phyloP scores from a whole-genome alignment of 352 stramenopile species.

The Halophytophthora batemanensis region DNA sequence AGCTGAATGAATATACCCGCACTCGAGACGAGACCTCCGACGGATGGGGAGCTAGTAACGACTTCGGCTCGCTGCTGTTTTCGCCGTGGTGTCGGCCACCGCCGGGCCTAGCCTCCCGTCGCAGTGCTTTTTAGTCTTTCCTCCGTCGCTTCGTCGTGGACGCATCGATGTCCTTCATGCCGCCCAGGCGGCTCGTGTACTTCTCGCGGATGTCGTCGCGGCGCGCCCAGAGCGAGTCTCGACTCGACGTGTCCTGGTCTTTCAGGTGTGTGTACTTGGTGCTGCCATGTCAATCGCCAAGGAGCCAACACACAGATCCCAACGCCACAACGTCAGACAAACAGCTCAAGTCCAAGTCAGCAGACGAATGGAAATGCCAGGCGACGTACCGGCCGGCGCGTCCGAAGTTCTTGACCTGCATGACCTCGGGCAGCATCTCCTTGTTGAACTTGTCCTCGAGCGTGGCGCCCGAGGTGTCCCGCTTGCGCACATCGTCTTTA shows the following conservation, averaged over 20 bases:
- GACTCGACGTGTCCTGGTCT: constrained; percentile 95
- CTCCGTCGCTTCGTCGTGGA: constrained; percentile 48
- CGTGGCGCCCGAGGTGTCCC: constrained; percentile 87
- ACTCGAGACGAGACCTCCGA: constrained; percentile 27
- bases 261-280: constrained; percentile 98
- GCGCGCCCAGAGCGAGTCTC: constrained; percentile 74
- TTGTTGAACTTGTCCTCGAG: constrained; percentile 94
- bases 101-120: constrained; percentile 30
- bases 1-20: constrained; percentile 41
- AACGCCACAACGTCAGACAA: constrained; percentile 5
- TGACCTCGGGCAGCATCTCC: constrained; percentile 91
- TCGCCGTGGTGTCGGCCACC: constrained; percentile 25
- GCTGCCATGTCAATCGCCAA: constrained; percentile 26
- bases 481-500: constrained; percentile 89
- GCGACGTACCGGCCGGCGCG: constrained; percentile 84
- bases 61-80: constrained; percentile 24
- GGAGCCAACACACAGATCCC: constrained; percentile 12
- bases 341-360: not conserved
- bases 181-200: constrained; percentile 68
- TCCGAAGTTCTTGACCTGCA: constrained; percentile 99
- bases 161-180: constrained; percentile 66
- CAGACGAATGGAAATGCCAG: constrained; percentile 5
- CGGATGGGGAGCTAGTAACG: constrained; percentile 21
- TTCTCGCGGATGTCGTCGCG: constrained; percentile 83
- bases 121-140: constrained; percentile 51